phyloP scores from a whole-genome alignment of 768 basidiomycete species.

The Mycena galopus region DNA sequence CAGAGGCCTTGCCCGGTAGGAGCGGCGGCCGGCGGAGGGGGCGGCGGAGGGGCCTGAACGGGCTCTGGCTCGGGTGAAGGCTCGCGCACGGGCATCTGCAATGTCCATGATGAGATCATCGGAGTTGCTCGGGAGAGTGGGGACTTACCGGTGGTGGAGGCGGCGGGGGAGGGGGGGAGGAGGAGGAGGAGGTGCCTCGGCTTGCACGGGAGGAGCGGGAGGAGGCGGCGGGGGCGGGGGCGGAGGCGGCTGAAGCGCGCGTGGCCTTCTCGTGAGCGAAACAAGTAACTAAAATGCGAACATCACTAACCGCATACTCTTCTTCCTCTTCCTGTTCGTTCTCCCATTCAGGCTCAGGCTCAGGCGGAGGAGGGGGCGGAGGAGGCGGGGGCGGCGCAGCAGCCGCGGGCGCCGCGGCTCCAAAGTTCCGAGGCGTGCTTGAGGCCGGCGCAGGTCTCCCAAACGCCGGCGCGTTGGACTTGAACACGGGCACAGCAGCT shows the following conservation, averaged over 20 bases:
- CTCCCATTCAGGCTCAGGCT: constrained; percentile 41
- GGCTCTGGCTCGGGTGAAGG: constrained; percentile 38
- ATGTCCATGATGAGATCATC: background rate
- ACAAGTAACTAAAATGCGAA: background rate
- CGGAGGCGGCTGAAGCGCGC: constrained; percentile 47
- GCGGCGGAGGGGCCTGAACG: constrained; percentile 36
- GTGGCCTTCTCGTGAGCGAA: constrained; percentile 18
- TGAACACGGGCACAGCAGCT: constrained; percentile 54
- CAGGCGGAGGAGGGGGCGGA: constrained; percentile 33
- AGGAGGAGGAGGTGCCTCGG: constrained; percentile 53
- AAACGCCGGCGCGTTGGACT: constrained; percentile 62
- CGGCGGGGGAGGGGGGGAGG: constrained; percentile 56
- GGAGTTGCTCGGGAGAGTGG: background rate
- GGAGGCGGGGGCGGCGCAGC: constrained; percentile 37
- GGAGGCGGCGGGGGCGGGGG: constrained; percentile 58
- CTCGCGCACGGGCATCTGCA: constrained; percentile 33
- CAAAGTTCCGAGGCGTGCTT: constrained; percentile 58
- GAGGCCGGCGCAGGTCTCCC: constrained; percentile 56
- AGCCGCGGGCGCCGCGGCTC: constrained; percentile 52
- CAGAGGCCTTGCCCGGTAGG: constrained; percentile 63
- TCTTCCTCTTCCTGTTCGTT: constrained; percentile 48
- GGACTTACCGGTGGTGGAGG: constrained; percentile 42
- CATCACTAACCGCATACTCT: constrained; percentile 44
- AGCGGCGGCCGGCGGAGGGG: constrained; percentile 46
- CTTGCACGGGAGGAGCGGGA: constrained; percentile 47